Evolutionary conservation across 495 filamentous ascomycete species (phyloP), one percentile per base, ranked within the genome.

Genomic region (Penicillium paxilli): DNA sequence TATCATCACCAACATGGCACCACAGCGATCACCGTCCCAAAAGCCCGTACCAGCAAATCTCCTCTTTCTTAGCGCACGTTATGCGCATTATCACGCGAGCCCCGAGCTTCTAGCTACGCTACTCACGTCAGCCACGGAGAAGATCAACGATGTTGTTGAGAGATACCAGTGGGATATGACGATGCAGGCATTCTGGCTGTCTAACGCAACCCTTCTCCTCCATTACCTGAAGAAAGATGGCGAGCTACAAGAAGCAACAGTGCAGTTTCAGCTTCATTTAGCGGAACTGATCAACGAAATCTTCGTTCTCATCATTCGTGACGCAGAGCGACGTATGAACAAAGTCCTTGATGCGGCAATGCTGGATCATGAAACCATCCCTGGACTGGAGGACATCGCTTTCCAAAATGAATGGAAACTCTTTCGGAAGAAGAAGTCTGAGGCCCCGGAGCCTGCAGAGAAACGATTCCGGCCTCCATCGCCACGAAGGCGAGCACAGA

Each of bases 111-210:
- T 99, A 12, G 86, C 79, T 12, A 87, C 84, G 24, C 81, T 98
- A 7, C 82, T 98, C 7, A 78, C 89, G 24, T 88, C 87, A 20
- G 92, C 94, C 25, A 96, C 93, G 81, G 89, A 96, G 46, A 96
- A 93, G 71, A 97, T 99, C 56, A 97, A 98, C 60, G 86, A 90
- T 47, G 91, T 97, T 35, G 91, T 98, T 23, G 95, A 97, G 64
- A 82, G 80, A 32, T 83, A 96, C 60, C 94, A 99, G 62, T 97
- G 94, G 93, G 94, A 99, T 63, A 99, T 99, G 94, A 99, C 94
- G 0, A 94, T 98, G 55, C 78, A 98, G 16, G 95, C 94, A 2
- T 99, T 98, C 63, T 99, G 94, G 94, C 90, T 96, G 64, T 98
- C 95, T 8, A 99, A 99, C 68, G 94, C 91, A 21, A 98, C 93